Evolutionary conservation across 441 rosid genomes (phyloP).

Genomic region (Daphne laureola): DNA sequence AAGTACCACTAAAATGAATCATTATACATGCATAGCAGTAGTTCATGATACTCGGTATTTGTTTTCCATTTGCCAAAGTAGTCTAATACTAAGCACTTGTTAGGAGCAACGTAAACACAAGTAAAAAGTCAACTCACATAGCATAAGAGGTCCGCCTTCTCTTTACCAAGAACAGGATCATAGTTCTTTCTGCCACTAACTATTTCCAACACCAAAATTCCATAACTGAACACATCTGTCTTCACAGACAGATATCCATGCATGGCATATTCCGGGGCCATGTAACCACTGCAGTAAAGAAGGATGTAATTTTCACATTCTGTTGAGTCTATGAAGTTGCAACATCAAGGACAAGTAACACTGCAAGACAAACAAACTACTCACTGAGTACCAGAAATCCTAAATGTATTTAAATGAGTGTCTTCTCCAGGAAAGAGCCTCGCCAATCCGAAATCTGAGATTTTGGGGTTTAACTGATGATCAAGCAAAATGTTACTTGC

Average conservation of each 20-base stretch:
- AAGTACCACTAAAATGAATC: no score
- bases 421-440: slow-evolving; percentile 86
- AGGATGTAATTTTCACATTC: slow-evolving; percentile 1
- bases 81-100: background rate
- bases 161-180: slow-evolving; percentile 32
- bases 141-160: slow-evolving; percentile 57
- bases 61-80: no score
- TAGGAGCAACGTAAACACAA: background rate
- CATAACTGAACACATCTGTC: slow-evolving; percentile 82
- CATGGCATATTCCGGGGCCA: slow-evolving; percentile 90
- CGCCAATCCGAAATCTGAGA: slow-evolving; percentile 88
- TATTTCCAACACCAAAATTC: slow-evolving; percentile 73
- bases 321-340: background rate
- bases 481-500: slow-evolving; percentile 80
- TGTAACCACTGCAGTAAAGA: slow-evolving; percentile 64
- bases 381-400: slow-evolving; percentile 81
- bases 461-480: slow-evolving; percentile 62
- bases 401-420: slow-evolving; percentile 63
- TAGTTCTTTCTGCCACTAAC: slow-evolving; percentile 80
- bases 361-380: slow-evolving; percentile 20
- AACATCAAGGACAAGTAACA: background rate
- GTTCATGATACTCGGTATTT: no score
- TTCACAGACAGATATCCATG: slow-evolving; percentile 75
- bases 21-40: no score
- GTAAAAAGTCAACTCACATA: slow-evolving; percentile 51